Base-by-base conservation (phyloP, 2,329 filamentous ascomycete species). In the Bipolaris gigantea region DNA sequence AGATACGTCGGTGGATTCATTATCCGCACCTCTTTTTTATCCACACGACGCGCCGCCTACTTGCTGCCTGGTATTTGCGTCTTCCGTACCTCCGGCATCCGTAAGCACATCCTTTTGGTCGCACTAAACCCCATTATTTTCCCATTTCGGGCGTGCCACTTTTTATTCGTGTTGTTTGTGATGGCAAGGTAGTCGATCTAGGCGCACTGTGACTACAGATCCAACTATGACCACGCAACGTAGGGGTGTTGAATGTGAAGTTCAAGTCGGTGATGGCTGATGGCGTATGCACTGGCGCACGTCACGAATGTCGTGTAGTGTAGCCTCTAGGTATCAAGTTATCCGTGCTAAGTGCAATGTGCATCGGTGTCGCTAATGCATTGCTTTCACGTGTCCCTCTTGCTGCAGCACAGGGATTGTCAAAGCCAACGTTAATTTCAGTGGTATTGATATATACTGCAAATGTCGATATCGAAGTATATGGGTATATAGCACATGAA, bases 1-100 rank as follows among this genome's bases (percentile, higher is more conserved):
- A 1, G 67, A 70, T 0, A 75, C 65, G 59, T 83, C 80, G 18
- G 47, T 49, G 39, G 44, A 23, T 32, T 48, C 45, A 42, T 50
- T 32, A 45, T 43, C 21, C 48, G 15, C n/a, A 27, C 1, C 9
- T 27, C 1, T 16, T 19, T 19, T 40, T 25, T 27, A 6, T 43
- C 21, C 32, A 33, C 39, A 30, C 33, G 38, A 44, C 42, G 44
- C 44, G 50, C 44, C 44, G 50, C 44, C 44, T 48, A 38, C 32
- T 36, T 5, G 13, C 30, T 30, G 38, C 34, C 16, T 46, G 32
- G 27, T 21, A 48, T 34, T 33, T 33, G 43, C 32, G 21, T n/a
- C 33, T 46, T 46, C 43, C 43, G 27, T 18, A 18, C 4, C 8
- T 46, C 15, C 43, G 43, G n/a, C 15, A 36, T 36, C 6, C 33